A percentile compares a stretch with the other conserved stretches of the same genome.
phyloP scores from a whole-genome alignment of 108 stramenopile genomes.

The Chaetoceros tenuissimus region DNA sequence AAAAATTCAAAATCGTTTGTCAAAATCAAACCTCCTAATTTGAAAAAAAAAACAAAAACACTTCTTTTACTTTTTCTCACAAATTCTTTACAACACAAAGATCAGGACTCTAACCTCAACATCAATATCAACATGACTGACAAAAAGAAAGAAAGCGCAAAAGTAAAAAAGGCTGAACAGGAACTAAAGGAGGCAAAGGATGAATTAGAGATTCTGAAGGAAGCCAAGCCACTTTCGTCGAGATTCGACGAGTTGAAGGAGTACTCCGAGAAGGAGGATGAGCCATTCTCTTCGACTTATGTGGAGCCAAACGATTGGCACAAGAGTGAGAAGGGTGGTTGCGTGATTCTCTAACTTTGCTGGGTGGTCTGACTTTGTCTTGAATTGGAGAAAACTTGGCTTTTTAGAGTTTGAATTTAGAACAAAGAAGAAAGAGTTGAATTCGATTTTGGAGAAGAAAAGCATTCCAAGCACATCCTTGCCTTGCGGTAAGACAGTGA shows the following conservation, averaged over 20 bases:
- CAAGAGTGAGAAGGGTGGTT: conserved; percentile 26
- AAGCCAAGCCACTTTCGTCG: conserved; percentile 21
- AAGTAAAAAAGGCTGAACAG: conserved; percentile 13
- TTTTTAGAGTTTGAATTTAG: no score
- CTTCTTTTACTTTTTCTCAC: no score
- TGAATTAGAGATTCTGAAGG: conserved; percentile 20
- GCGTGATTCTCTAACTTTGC: conserved; percentile 1
- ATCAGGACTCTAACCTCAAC: background rate
- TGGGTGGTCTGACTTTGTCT: no score
- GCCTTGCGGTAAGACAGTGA: no score
- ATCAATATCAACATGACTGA: background rate
- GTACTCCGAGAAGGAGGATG: conserved; percentile 15
- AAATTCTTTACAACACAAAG: no score
- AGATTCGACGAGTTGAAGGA: conserved; percentile 15
- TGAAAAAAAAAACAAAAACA: background rate
- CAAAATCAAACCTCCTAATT: background rate
- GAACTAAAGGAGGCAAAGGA: conserved; percentile 20
- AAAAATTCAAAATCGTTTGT: background rate
- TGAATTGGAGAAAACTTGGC: no score
- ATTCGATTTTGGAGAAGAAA: no score
- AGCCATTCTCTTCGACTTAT: conserved; percentile 20
- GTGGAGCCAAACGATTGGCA: conserved; percentile 22
- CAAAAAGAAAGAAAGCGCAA: conserved; percentile 3
- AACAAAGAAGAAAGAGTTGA: no score
- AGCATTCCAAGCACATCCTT: no score